Base-by-base conservation (phyloP, 1,139 yeast genomes). In the Scheffersomyces cryptocercus region DNA sequence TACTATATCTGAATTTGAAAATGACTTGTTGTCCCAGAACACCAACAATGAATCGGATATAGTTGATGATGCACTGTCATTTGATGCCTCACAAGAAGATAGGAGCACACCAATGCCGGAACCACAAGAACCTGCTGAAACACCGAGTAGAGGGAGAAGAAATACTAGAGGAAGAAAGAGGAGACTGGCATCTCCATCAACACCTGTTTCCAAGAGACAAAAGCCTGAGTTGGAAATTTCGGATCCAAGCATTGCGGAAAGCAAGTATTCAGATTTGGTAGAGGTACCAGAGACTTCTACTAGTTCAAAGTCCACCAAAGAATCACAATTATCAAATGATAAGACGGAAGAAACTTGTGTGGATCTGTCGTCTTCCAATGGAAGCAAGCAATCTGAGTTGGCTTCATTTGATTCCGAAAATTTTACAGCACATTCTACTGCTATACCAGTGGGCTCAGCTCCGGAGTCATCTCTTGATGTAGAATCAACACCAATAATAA, bases 1-100 rank as follows among this genome's bases (percentile, higher is more conserved):
- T 13, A 47, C 44, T 11, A 41, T 48, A 15, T 35, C 47, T 8
- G 51, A 50, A 13, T 12, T 42, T 8, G 52, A 45, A 37, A 35
- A 36, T 1, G 45, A 39, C n/a, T 30, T 45, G 3, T 12, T 45
- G 4, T 31, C 46, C 10, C 46, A 42, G 30, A 24, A 13, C 6
- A 41, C 20, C 15, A 39, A 15, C n/a, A 30, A 37, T 16, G 46
- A 42, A 16, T 36, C 43, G 8, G 43, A 43, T 20, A 13, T 33
- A 0, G 38, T 49, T n/a, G 47, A 43, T 14, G 35, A 31, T 14
- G 20, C 11, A 5, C 24, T 5, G 15, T 11, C 35, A 14, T 31
- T 31, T 14, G 39, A 41, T n/a, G 39, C 49, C 24, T 37, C 49
- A 1, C 53, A 55, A 20, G 20, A 31, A 14, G 20, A 31, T 10